phyloP scores from a whole-genome alignment of 1,139 yeast genomes.

The Wickerhamiella pararugosa region DNA sequence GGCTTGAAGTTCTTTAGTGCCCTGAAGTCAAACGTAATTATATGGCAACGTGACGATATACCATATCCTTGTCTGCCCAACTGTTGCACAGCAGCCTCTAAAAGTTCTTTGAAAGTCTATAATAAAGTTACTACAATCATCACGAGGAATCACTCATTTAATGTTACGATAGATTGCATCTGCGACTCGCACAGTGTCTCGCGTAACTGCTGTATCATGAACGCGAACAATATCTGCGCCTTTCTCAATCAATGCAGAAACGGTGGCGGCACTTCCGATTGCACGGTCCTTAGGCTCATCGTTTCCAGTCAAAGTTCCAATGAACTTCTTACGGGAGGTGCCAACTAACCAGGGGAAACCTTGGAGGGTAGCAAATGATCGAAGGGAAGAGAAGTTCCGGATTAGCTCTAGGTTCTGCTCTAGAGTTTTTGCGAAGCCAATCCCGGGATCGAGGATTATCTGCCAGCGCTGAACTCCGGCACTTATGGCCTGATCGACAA shows the following conservation, averaged over 20 bases:
- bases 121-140: background rate
- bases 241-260: constrained; percentile 58
- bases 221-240: constrained; percentile 76
- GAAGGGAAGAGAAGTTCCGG: constrained; percentile 30
- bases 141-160: no score
- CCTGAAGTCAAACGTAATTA: no score
- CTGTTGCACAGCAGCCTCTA: no score
- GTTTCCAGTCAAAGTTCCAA: constrained; percentile 49
- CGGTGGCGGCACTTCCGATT: constrained; percentile 63
- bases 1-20: no score
- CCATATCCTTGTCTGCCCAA: no score
- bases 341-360: constrained; percentile 62
- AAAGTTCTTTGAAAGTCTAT: no score
- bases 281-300: constrained; percentile 42
- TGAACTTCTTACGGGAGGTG: constrained; percentile 74
- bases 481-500: constrained; percentile 40
- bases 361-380: constrained; percentile 17
- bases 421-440: constrained; percentile 77
- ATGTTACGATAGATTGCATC: constrained; percentile 55
- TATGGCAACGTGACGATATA: no score
- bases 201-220: constrained; percentile 62
- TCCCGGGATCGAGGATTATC: constrained; percentile 80
- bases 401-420: constrained; percentile 55
- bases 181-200: constrained; percentile 49
- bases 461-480: constrained; percentile 80